Base-by-base conservation (phyloP, 805 yeast genomes). In the Priceomyces medius region DNA sequence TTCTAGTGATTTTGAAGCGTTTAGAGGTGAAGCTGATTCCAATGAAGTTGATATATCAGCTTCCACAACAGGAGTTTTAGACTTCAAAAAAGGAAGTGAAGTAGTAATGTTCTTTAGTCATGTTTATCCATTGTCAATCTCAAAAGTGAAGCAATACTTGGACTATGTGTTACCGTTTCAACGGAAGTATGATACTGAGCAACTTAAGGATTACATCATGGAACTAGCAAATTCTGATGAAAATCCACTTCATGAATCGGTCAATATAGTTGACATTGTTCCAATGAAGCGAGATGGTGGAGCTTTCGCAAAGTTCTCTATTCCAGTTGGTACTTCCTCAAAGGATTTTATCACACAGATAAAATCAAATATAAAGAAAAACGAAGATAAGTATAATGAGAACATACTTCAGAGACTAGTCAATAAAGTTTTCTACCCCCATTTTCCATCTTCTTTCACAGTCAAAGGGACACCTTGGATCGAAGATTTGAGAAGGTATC, bases 401-500 rank as follows among this genome's bases (percentile, higher is more conserved):
- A 44, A 48, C 29, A 35, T 45, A 3, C 19, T 52, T 7, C 40
- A 33, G 3, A 33, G 38, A 19, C 21, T 53, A 2, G 18, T 37
- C 13, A 49, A 49, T 35, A 29, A 28, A 3, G 3, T 55, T 1
- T 51, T 45, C 33, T 52, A 49, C 13, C 38, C 13, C 23, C 45
- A 53, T 1, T 67, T 63, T 42, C 85, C 83, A 2, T 66, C 68
- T 44, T 83, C 76, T 40, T 83, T 73, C 54, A 81, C 85, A 0
- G 97, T 93, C 1, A 83, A 85, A 51, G 99, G 99, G 46, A 71
- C 77, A 1, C 99, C 99, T 0, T 91, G 97, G 97, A 85, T 93
- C 45, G 98, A 91, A 64, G 99, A 93, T 58, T 69, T 93, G 59
- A 77, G 87, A 51, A 67, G 97, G 46, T 77, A 74, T 48, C 95